Percentiles rank a stretch among this genome's conserved stretches.
phyloP scores from a whole-genome alignment of 352 stramenopile genomes.

The Phytophthora podocarpi region DNA sequence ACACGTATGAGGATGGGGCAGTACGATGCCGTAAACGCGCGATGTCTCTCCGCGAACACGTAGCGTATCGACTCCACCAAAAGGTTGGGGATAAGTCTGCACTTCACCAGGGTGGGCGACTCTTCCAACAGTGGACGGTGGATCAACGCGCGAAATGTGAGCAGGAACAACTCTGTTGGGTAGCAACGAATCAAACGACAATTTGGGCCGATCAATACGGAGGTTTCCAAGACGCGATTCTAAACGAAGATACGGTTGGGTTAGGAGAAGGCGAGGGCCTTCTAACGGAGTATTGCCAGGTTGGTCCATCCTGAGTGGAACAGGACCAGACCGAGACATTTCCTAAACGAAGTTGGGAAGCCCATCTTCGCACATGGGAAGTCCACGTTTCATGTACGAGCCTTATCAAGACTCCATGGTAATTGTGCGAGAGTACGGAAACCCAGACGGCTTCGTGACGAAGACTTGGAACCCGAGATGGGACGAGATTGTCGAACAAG shows the following conservation, averaged over 20 bases:
- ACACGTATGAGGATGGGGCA: background rate
- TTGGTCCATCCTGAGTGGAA: no score
- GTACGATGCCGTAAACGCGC: no score
- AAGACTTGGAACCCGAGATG: slow-evolving; percentile 1
- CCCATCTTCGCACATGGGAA: background rate
- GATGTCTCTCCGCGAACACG: no score
- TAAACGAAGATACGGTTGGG: no score
- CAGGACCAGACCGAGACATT: background rate
- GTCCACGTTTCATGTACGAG: background rate
- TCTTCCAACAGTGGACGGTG: background rate
- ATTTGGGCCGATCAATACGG: no score
- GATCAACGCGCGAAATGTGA: no score
- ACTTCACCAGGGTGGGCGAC: background rate
- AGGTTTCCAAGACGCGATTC: no score
- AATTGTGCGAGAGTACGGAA: background rate
- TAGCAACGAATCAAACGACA: no score
- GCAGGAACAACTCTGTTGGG: no score
- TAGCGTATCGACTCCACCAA: background rate
- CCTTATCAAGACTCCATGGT: background rate
- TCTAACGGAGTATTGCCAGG: no score
- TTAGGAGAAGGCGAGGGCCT: no score
- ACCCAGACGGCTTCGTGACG: background rate
- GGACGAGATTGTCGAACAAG: background rate
- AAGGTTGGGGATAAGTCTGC: background rate
- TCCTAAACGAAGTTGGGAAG: background rate